These are phyloP conservation scores for Fusarium brachygibbosum DNA, from an alignment of 2,329 filamentous ascomycete genomes.

Conservation along the genomic window DNA sequence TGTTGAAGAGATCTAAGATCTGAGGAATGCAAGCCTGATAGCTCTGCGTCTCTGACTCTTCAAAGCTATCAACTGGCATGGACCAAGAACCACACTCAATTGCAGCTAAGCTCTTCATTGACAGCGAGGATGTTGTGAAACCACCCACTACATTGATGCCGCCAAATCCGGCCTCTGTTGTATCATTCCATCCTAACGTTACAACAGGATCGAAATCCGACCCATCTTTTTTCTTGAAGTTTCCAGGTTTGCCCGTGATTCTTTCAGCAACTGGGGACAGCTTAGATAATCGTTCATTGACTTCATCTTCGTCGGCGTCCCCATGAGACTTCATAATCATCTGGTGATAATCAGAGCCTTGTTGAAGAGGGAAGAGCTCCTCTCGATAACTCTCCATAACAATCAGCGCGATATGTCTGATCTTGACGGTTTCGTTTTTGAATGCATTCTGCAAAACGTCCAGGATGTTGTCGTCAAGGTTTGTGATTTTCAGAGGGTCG, in stretches of 20 bases:
- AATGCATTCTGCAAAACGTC: slow-evolving; percentile 44
- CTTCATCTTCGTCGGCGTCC: slow-evolving; percentile 39
- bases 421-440: slow-evolving; percentile 48
- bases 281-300: slow-evolving; percentile 45
- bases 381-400: slow-evolving; percentile 60
- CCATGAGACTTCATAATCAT: slow-evolving; percentile 51
- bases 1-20: slow-evolving; percentile 52
- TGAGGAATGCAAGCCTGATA: slow-evolving; percentile 62
- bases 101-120: slow-evolving; percentile 59
- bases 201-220: slow-evolving; percentile 45
- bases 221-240: slow-evolving; percentile 44
- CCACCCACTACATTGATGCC: slow-evolving; percentile 59
- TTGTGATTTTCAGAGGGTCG: slow-evolving; percentile 58
- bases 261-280: slow-evolving; percentile 39
- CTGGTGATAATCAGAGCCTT: slow-evolving; percentile 55
- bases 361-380: slow-evolving; percentile 61
- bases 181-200: slow-evolving; percentile 47
- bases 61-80: slow-evolving; percentile 56
- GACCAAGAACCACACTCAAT: slow-evolving; percentile 60
- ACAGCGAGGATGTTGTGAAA: slow-evolving; percentile 58
- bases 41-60: slow-evolving; percentile 57
- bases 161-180: slow-evolving; percentile 48
- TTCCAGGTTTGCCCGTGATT: slow-evolving; percentile 37
- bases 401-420: slow-evolving; percentile 60
- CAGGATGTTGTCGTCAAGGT: slow-evolving; percentile 53